phyloP scores from a whole-genome alignment of 2,329 filamentous ascomycete genomes.

The Sordariomycetes sp. region DNA sequence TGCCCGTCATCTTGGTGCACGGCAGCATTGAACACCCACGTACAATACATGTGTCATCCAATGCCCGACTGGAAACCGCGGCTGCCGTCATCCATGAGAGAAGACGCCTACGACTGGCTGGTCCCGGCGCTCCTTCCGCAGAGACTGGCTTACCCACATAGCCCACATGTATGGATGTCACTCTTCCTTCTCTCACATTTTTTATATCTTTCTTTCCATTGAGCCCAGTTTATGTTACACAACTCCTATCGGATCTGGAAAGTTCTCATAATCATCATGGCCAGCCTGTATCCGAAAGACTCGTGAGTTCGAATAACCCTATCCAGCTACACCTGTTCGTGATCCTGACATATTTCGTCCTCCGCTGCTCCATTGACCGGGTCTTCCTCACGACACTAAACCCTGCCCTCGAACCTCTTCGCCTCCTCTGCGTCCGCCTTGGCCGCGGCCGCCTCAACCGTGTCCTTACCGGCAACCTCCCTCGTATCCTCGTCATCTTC shows the following conservation, averaged over 20 bases:
- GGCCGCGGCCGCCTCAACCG: conserved; percentile 8
- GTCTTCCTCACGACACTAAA: neutral
- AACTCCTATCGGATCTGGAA: neutral
- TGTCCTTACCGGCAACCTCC: conserved; percentile 30
- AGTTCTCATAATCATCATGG: neutral
- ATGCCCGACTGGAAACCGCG: too few species aligned
- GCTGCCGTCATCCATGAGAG: too few species aligned
- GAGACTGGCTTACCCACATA: too few species aligned
- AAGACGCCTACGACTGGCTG: too few species aligned
- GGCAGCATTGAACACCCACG: too few species aligned
- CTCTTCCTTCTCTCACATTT: too few species aligned
- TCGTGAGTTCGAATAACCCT: neutral
- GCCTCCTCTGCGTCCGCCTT: neutral
- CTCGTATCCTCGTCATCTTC: conserved; percentile 35
- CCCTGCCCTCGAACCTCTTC: neutral
- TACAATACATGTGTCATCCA: too few species aligned
- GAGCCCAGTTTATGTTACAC: neutral
- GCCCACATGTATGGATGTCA: too few species aligned
- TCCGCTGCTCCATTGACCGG: neutral
- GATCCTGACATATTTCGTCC: neutral
- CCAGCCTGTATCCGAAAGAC: neutral
- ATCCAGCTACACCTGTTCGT: neutral
- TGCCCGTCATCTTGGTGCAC: too few species aligned
- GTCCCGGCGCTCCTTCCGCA: too few species aligned
- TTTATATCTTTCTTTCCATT: too few species aligned